Base-by-base conservation (phyloP, 805 yeast genomes). In the Candida ortonii region DNA sequence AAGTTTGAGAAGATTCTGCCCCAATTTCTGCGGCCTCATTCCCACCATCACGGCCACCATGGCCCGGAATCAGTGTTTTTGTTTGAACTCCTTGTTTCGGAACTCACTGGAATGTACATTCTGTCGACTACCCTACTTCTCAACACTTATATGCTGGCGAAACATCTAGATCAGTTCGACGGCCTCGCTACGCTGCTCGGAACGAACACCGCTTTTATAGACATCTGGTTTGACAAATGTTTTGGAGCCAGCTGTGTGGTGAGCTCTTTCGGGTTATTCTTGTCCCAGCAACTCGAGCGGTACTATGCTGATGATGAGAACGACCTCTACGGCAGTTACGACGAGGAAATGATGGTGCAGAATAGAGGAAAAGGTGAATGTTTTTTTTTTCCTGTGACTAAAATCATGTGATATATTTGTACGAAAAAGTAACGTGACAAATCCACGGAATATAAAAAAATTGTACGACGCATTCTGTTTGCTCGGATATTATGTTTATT, bases 161-260 rank as follows among this genome's bases (percentile, higher is more conserved):
- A 62, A 5, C 64, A 68, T 28, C 50, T 71, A 6, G 65, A 72
- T 4, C 54, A 31, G 59, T 67, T 40, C 44, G 59, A 40, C 59
- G 14, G 16, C 10, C 15, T 22, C 8, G 37, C 37, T 22, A 26
- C 30, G 30, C 28, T 24, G 13, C 26, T 17, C 32, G 16, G 9
- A 16, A 22, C 14, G 24, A 38, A 52, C 46, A 28, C 59, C 44
- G 31, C 44, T 16, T 71, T 70, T 45, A 64, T 73, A 14, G 78
- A 73, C 39, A 52, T 55, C 14, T 71, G 76, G 75, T 74, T 71
- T 43, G 78, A 73, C 43, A 62, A 69, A 49, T 67, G 73, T 26
- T 74, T 71, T 55, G 73, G 66, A 9, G 25, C 67, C 5, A 57
- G 75, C 8, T 62, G 72, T 43, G 42, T 67, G 3, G 40, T 52